phyloP scores from a whole-genome alignment of 2,329 filamentous ascomycete species.

The Tolypocladium tundrense region DNA sequence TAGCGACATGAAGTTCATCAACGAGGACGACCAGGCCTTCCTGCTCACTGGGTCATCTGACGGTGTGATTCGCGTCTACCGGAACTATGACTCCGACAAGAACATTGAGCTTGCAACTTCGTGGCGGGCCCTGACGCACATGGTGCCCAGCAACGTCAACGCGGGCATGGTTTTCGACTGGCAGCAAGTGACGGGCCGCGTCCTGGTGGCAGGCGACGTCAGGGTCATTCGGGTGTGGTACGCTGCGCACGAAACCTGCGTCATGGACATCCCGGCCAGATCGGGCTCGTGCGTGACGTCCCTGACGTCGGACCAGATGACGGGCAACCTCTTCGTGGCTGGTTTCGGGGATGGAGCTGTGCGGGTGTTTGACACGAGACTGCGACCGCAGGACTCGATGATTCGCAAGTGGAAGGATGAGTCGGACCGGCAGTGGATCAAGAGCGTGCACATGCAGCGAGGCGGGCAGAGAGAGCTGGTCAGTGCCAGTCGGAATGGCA shows the following conservation, averaged over 20 bases:
- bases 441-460: conserved; percentile 91
- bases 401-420: conserved; percentile 96
- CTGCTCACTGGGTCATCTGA: conserved; percentile 93
- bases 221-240: conserved; percentile 96
- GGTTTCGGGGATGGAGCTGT: conserved; percentile 95
- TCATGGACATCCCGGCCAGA: conserved; percentile 86
- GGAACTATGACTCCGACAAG: conserved; percentile 72
- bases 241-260: conserved; percentile 83
- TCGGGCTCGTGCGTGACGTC: conserved; percentile 95
- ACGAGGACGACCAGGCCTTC: conserved; percentile 93
- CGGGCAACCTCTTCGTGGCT: conserved; percentile 89
- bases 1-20: conserved; percentile 93
- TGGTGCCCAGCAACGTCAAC: conserved; percentile 88
- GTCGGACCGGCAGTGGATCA: conserved; percentile 76
- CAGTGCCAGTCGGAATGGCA: conserved; percentile 82
- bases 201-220: conserved; percentile 92
- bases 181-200: conserved; percentile 93
- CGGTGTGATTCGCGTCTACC: conserved; percentile 86
- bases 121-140: conserved; percentile 86
- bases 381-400: conserved; percentile 81
- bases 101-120: conserved; percentile 78
- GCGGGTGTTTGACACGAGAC: conserved; percentile 83
- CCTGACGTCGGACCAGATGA: conserved; percentile 93
- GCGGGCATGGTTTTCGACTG: conserved; percentile 96
- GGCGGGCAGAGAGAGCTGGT: conserved; percentile 87